A percentile compares a stretch with the other conserved stretches of the same genome.
Conservation (phyloP, 2,329 filamentous ascomycete species). For the Colletotrichum noveboracense region DNA sequence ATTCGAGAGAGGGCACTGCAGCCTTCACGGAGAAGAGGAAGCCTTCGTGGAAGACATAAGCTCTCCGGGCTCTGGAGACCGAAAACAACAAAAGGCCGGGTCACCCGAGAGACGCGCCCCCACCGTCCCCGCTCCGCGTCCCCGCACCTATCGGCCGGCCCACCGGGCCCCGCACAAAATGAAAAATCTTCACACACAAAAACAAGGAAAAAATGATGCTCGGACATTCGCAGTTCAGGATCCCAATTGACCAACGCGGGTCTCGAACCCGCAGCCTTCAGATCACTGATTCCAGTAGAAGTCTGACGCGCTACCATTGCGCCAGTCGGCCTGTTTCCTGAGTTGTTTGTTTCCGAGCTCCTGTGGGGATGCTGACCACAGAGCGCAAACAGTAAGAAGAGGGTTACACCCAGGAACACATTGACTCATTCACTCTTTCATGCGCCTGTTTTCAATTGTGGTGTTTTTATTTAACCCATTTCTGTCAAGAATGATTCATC, state of each 20-base stretch:
- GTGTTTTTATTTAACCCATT: rapidly evolving
- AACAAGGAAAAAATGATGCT: background rate
- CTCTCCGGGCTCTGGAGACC: background rate
- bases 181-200: background rate
- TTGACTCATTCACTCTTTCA: background rate
- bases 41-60: conserved; percentile 26
- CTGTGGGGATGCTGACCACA: background rate
- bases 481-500: background rate
- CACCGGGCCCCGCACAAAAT: background rate
- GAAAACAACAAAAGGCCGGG: background rate
- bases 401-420: background rate
- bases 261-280: conserved; percentile 21
- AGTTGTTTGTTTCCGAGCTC: background rate
- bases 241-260: conserved; percentile 7
- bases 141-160: background rate
- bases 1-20: conserved; percentile 32
- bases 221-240: background rate
- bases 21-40: conserved; percentile 30
- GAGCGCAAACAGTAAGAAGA: background rate
- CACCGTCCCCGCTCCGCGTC: background rate
- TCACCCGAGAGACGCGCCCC: background rate
- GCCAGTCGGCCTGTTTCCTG: conserved; percentile 8
- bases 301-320: conserved; percentile 23
- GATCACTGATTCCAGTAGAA: conserved; percentile 8
- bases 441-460: background rate